Evolutionary conservation across 2,329 filamentous ascomycete genomes (phyloP).

Genomic region (Apiospora malaysiana): DNA sequence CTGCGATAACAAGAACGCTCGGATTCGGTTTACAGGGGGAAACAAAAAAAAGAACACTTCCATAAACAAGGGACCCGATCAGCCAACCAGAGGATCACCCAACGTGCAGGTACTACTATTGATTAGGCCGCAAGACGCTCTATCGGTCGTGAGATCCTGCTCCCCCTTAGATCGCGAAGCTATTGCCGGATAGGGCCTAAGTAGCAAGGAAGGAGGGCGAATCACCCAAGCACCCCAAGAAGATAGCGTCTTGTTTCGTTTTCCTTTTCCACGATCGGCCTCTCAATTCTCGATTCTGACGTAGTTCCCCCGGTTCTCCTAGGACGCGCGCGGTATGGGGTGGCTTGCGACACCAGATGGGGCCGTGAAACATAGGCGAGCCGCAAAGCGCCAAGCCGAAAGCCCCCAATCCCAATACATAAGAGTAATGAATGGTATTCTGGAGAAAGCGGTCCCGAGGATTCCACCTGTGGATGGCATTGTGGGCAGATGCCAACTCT

Average conservation of each 20-base stretch:
- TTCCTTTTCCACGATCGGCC: not conserved
- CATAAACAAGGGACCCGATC: not conserved
- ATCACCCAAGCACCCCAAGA: not conserved
- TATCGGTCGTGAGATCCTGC: not conserved
- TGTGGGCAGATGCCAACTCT: not conserved
- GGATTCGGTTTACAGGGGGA: slow-evolving; percentile 1
- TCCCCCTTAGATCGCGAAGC: not conserved
- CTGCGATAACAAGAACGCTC: not conserved
- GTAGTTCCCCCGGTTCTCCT: not conserved
- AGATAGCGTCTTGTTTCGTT: too few relatives aligned
- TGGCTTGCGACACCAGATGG: not conserved
- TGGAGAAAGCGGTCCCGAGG: not conserved
- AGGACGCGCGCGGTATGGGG: not conserved
- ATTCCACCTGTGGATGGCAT: not conserved
- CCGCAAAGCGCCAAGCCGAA: not conserved
- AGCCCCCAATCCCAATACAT: not conserved
- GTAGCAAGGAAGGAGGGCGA: not conserved
- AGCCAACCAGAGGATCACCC: not conserved
- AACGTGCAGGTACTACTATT: not conserved
- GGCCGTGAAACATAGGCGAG: not conserved
- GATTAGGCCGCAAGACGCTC: not conserved
- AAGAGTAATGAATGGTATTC: not conserved
- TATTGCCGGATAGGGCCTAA: not conserved
- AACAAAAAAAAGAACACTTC: not conserved
- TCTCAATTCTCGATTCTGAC: slow-evolving; percentile 13